Conservation (phyloP, 805 yeast genomes). For the Hanseniaspora nectarophila region DNA sequence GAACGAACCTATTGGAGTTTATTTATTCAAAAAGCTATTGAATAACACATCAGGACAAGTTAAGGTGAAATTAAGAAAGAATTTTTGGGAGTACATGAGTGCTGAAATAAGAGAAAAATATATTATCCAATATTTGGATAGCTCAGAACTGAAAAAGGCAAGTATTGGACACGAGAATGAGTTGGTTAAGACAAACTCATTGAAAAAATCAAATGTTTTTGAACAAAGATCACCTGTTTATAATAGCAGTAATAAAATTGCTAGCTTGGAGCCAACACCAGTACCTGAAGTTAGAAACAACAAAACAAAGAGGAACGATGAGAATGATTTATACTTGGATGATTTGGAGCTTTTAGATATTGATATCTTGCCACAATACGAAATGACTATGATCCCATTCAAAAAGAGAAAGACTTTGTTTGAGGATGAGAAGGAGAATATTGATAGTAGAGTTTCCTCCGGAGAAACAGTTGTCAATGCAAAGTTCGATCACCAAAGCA, state of each 20-base stretch:
- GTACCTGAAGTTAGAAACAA: background rate
- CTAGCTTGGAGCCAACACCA: too few species aligned
- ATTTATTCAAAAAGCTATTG: background rate
- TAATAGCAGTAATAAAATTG: too few species aligned
- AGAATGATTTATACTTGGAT: background rate
- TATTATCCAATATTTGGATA: background rate
- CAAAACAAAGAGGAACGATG: background rate
- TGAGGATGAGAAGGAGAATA: background rate
- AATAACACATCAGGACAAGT: constrained; percentile 3
- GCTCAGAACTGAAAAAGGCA: background rate
- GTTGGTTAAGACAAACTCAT: background rate
- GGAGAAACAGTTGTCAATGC: background rate
- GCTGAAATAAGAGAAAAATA: background rate
- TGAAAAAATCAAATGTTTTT: too few species aligned
- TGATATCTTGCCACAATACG: background rate
- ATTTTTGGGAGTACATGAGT: constrained; percentile 2
- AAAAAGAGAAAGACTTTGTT: constrained; percentile 1
- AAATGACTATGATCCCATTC: constrained; percentile 14
- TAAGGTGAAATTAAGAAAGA: background rate
- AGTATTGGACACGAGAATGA: constrained; percentile 8
- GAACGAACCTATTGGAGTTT: background rate
- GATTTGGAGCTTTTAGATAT: background rate
- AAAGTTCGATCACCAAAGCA: background rate
- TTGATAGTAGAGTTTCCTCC: constrained; percentile 8
- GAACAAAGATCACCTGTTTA: too few species aligned